Evolutionary conservation across 345 rosid species (phyloP).

Genomic region (Orychophragmus violaceus): DNA sequence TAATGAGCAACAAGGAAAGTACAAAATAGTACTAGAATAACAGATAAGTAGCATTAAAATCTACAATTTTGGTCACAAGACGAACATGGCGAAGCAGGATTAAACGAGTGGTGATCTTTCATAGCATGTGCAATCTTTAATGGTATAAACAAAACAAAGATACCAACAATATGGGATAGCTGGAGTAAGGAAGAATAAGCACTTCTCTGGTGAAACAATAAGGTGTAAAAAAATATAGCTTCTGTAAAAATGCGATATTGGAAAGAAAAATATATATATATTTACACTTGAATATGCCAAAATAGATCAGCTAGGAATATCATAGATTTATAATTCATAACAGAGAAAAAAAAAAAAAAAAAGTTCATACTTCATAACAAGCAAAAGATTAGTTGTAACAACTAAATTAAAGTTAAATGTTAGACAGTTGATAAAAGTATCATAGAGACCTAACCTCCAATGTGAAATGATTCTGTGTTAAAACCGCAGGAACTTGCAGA

Average conservation of each 20-base stretch:
- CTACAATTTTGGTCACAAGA: neutral
- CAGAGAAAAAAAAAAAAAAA: no score
- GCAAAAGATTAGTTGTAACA: neutral
- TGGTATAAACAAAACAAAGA: neutral
- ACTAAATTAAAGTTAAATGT: neutral
- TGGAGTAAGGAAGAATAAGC: neutral
- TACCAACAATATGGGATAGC: neutral
- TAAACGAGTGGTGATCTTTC: neutral
- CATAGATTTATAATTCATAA: no score
- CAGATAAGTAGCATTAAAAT: conserved; percentile 2
- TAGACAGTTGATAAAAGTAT: neutral
- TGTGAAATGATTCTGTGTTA: conserved; percentile 24
- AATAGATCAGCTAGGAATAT: no score
- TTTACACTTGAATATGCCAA: no score
- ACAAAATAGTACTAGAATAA: neutral
- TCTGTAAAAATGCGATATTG: no score
- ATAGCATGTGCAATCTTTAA: conserved; percentile 7
- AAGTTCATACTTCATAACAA: no score
- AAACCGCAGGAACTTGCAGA: conserved; percentile 26
- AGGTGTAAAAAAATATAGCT: no score
- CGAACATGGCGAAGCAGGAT: neutral
- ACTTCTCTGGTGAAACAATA: neutral
- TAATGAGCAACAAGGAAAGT: conserved; percentile 1
- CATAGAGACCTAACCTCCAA: conserved; percentile 36
- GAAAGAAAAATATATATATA: no score